phyloP scores from a whole-genome alignment of 2,329 filamentous ascomycete species.

The Hymenoscyphus fraxineus region DNA sequence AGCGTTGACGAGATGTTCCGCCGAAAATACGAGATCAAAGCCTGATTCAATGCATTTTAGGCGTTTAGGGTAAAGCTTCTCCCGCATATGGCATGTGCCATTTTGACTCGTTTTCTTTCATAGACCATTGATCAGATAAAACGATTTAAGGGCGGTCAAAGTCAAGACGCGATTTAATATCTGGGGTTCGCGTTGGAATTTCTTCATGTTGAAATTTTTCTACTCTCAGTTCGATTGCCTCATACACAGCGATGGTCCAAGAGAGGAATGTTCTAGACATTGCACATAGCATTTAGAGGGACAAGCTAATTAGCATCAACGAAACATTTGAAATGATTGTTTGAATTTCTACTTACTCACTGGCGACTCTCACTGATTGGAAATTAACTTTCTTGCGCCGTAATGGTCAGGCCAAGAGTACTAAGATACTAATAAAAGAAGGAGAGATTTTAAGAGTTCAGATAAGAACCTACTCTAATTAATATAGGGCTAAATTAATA shows the following conservation, averaged over 20 bases:
- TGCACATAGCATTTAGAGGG: slow-evolving; percentile 1
- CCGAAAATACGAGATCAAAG: slow-evolving; percentile 73
- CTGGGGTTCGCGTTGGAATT: background rate
- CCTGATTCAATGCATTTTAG: slow-evolving; percentile 39
- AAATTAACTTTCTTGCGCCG: too few species aligned
- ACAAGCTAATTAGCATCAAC: background rate
- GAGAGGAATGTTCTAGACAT: slow-evolving; percentile 1
- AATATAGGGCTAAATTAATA: too few species aligned
- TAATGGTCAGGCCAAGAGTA: too few species aligned
- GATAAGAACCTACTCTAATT: too few species aligned
- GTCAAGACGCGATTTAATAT: slow-evolving; percentile 1
- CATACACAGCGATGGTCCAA: background rate
- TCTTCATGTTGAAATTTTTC: background rate
- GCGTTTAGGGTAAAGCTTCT: slow-evolving; percentile 5
- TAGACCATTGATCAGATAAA: slow-evolving; percentile 19
- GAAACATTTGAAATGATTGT: background rate
- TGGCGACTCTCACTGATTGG: too few species aligned
- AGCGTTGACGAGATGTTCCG: slow-evolving; percentile 85
- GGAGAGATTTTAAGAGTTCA: too few species aligned
- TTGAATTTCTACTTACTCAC: too few species aligned
- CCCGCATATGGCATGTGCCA: slow-evolving; percentile 13
- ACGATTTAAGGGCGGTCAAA: slow-evolving; percentile 1
- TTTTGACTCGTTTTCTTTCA: slow-evolving; percentile 8
- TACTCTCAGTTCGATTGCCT: background rate
- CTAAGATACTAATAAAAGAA: too few species aligned